These are phyloP conservation scores for Rhizopus arrhizus DNA, from an alignment of 371 early-diverging fungal genomes.

Conservation along the genomic window DNA sequence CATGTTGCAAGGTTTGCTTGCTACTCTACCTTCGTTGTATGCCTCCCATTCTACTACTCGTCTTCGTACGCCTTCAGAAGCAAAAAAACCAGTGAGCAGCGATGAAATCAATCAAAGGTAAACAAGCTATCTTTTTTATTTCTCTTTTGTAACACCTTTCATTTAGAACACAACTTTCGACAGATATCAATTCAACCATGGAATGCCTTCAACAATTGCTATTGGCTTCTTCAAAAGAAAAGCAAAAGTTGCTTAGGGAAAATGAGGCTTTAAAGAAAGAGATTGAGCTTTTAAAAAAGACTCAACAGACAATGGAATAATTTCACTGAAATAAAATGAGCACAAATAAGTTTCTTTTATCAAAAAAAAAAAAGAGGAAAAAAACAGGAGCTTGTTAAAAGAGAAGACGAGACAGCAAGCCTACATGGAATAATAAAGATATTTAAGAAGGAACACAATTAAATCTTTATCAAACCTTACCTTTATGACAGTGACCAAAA, in stretches of 20 bases:
- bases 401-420: no score
- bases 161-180: conserved; percentile 2
- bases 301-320: background rate
- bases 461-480: no score
- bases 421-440: no score
- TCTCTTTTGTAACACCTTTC: background rate
- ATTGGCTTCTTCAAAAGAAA: conserved; percentile 24
- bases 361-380: no score
- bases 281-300: conserved; percentile 21
- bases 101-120: conserved; percentile 16
- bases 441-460: no score
- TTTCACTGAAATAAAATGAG: background rate
- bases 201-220: conserved; percentile 30
- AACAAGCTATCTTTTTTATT: background rate
- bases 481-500: no score
- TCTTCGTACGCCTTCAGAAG: conserved; percentile 25
- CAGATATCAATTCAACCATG: conserved; percentile 22
- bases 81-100: conserved; percentile 19
- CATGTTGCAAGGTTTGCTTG: conserved; percentile 27
- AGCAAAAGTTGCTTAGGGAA: conserved; percentile 21
- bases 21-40: conserved; percentile 13
- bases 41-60: background rate
- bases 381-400: no score
- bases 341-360: no score
- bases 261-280: conserved; percentile 28